phyloP scores from a whole-genome alignment of 1,139 yeast species.

The Yamadazyma triangularis region DNA sequence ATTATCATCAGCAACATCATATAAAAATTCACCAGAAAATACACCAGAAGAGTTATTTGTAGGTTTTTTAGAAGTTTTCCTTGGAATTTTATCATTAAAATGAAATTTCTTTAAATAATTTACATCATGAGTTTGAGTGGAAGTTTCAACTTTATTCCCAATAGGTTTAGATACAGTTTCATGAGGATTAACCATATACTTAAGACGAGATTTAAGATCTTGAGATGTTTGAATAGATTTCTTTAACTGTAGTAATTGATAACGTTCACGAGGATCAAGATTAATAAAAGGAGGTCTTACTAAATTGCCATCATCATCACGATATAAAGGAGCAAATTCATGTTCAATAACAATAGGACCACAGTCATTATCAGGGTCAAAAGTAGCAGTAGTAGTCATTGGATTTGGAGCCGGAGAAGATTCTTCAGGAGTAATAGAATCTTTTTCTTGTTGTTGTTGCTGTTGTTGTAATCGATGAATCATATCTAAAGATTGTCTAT shows the following conservation, averaged over 20 bases:
- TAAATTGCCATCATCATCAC: slow-evolving; percentile 34
- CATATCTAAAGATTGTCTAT: slow-evolving; percentile 15
- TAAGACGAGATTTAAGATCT: slow-evolving; percentile 26
- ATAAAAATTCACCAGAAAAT: slow-evolving; percentile 33
- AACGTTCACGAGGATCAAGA: slow-evolving; percentile 42
- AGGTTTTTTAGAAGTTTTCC: slow-evolving; percentile 12
- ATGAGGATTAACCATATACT: slow-evolving; percentile 38
- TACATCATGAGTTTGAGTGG: slow-evolving; percentile 40
- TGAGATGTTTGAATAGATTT: slow-evolving; percentile 35
- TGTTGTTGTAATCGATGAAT: slow-evolving; percentile 12
- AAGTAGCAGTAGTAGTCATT: no score
- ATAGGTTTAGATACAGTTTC: slow-evolving; percentile 27
- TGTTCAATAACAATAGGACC: slow-evolving; percentile 14
- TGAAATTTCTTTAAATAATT: slow-evolving; percentile 25
- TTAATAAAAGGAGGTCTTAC: slow-evolving; percentile 46
- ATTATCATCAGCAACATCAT: slow-evolving; percentile 23
- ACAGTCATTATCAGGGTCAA: slow-evolving; percentile 3
- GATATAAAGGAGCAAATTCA: slow-evolving; percentile 31
- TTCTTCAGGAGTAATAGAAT: slow-evolving; percentile 3
- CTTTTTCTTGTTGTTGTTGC: slow-evolving; percentile 1
- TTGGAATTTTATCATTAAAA: slow-evolving; percentile 14
- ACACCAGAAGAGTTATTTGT: slow-evolving; percentile 15
- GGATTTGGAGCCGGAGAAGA: background rate
- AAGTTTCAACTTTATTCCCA: slow-evolving; percentile 31
- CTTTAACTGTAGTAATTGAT: slow-evolving; percentile 38